Evolutionary conservation across 805 yeast species (phyloP).

Genomic region (Novakomyces olei): DNA sequence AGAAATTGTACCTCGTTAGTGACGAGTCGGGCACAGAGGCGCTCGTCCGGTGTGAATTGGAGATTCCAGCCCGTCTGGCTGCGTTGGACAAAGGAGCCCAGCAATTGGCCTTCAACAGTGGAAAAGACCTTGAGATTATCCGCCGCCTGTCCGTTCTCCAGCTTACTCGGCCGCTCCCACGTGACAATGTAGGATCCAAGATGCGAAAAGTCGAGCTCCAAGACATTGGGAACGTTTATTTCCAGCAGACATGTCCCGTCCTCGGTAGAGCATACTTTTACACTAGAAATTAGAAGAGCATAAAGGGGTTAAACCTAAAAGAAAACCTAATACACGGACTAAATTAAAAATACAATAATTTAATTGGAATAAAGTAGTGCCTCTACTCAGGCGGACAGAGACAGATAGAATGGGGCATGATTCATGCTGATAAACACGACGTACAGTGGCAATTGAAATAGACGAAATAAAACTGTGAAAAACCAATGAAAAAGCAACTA

Average conservation of each 20-base stretch:
- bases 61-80: conserved; percentile 76
- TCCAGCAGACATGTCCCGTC: too few relatives aligned
- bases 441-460: too few relatives aligned
- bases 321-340: conserved; percentile 1
- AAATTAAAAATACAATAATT: too few relatives aligned
- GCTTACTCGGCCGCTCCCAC: conserved; percentile 56
- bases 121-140: conserved; percentile 66
- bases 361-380: too few relatives aligned
- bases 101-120: conserved; percentile 25
- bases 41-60: conserved; percentile 72
- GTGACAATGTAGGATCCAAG: conserved; percentile 58
- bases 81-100: conserved; percentile 49
- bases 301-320: neutral
- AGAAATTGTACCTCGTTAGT: conserved; percentile 46
- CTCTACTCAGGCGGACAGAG: too few relatives aligned
- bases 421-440: too few relatives aligned
- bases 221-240: conserved; percentile 44
- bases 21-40: conserved; percentile 37
- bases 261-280: too few relatives aligned
- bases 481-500: too few relatives aligned
- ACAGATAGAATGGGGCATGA: too few relatives aligned
- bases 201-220: conserved; percentile 77
- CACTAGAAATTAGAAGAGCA: neutral
- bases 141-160: conserved; percentile 26
- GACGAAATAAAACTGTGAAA: too few relatives aligned